Evolutionary conservation across 768 basidiomycete species (phyloP).

Genomic region (Leccinum barrowsii): DNA sequence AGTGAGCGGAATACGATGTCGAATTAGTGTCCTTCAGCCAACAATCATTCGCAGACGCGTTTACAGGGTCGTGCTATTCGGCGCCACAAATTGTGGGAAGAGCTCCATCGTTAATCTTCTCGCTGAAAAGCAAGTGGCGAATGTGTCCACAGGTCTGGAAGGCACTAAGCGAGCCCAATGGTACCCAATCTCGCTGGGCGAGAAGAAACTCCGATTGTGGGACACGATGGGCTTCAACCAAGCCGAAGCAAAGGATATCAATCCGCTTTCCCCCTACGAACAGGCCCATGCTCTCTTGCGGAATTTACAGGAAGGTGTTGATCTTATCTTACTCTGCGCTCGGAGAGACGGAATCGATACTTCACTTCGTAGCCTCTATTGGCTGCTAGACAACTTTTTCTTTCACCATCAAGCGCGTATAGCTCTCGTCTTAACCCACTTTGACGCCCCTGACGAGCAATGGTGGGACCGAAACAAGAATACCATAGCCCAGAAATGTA

Average conservation of each 20-base stretch:
- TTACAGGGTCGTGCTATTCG: slow-evolving; percentile 26
- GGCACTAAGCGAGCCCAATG: slow-evolving; percentile 31
- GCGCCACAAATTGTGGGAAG: slow-evolving; percentile 28
- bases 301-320: slow-evolving; percentile 33
- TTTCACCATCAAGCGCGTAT: slow-evolving; percentile 35
- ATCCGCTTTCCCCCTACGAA: slow-evolving; percentile 22
- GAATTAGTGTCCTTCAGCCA: not conserved
- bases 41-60: slow-evolving; percentile 14
- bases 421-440: slow-evolving; percentile 38
- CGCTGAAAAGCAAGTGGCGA: slow-evolving; percentile 24
- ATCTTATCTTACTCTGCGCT: slow-evolving; percentile 38
- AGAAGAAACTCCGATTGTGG: slow-evolving; percentile 25
- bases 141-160: slow-evolving; percentile 25
- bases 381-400: slow-evolving; percentile 36
- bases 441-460: slow-evolving; percentile 23
- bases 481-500: slow-evolving; percentile 14
- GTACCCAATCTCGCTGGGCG: slow-evolving; percentile 19
- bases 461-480: slow-evolving; percentile 20
- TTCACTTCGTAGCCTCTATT: slow-evolving; percentile 35
- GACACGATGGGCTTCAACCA: slow-evolving; percentile 35
- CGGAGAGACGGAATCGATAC: slow-evolving; percentile 36
- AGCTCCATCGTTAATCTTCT: slow-evolving; percentile 31
- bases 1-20: slow-evolving; percentile 12
- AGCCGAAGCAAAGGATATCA: slow-evolving; percentile 9
- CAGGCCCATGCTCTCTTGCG: slow-evolving; percentile 33